phyloP scores from a whole-genome alignment of 2,329 filamentous ascomycete genomes.

The Talaromyces sp. region DNA sequence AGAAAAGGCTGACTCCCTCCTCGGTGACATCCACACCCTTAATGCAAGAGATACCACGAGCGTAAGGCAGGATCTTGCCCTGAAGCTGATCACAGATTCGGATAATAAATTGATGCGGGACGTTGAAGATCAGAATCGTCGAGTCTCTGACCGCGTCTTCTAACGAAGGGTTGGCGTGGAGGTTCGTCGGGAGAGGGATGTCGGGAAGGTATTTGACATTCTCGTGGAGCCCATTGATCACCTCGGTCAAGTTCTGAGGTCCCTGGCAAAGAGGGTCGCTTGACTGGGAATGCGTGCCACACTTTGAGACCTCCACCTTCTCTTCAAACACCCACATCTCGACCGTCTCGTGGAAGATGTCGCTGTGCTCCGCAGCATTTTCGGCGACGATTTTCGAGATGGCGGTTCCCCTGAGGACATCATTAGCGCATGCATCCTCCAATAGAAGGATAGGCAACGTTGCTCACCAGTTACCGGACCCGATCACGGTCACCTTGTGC shows the following conservation, averaged over 20 bases:
- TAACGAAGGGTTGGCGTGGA: slow-evolving; percentile 43
- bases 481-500: slow-evolving; percentile 66
- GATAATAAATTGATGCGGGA: slow-evolving; percentile 86
- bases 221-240: slow-evolving; percentile 92
- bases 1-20: slow-evolving; percentile 82
- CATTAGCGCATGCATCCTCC: slow-evolving; percentile 63
- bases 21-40: slow-evolving; percentile 94
- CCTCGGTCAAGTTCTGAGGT: slow-evolving; percentile 78
- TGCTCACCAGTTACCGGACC: slow-evolving; percentile 88
- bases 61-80: slow-evolving; percentile 86
- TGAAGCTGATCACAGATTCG: slow-evolving; percentile 78
- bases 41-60: slow-evolving; percentile 93
- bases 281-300: slow-evolving; percentile 68
- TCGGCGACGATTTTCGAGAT: slow-evolving; percentile 97
- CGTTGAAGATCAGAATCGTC: slow-evolving; percentile 90
- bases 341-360: slow-evolving; percentile 81
- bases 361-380: slow-evolving; percentile 72
- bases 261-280: slow-evolving; percentile 72
- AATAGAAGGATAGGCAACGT: not conserved
- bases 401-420: slow-evolving; percentile 80
- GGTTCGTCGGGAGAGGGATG: slow-evolving; percentile 74
- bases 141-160: slow-evolving; percentile 74
- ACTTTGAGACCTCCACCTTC: slow-evolving; percentile 68
- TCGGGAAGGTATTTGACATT: slow-evolving; percentile 97
- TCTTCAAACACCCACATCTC: slow-evolving; percentile 99